These are phyloP conservation scores for Xerocomellus intermedius DNA, from an alignment of 768 basidiomycete species.

Conservation along the genomic window DNA sequence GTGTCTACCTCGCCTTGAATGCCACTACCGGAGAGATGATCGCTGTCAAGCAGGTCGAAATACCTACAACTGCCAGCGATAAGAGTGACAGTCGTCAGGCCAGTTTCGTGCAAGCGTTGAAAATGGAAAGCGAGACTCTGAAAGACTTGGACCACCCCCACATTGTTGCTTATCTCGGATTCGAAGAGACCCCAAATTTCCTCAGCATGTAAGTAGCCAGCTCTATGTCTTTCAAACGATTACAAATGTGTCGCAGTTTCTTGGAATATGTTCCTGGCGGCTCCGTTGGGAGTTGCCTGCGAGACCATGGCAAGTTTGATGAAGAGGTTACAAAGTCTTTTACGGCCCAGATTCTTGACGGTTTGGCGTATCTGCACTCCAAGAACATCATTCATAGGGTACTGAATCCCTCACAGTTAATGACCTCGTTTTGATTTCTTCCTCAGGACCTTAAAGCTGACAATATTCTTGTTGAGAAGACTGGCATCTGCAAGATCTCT, in stretches of 20 bases:
- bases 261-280: slow-evolving; percentile 99
- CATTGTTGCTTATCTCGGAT: slow-evolving; percentile 96
- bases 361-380: slow-evolving; percentile 90
- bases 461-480: slow-evolving; percentile 93
- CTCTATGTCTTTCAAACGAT: background rate
- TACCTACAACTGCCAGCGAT: slow-evolving; percentile 89
- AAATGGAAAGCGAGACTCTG: slow-evolving; percentile 93
- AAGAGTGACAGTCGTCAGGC: slow-evolving; percentile 83
- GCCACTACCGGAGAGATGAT: slow-evolving; percentile 98
- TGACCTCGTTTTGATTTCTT: slow-evolving; percentile 6
- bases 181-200: slow-evolving; percentile 84
- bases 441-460: slow-evolving; percentile 92
- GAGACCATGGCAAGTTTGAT: slow-evolving; percentile 90
- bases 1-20: slow-evolving; percentile 94
- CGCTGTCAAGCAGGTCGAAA: slow-evolving; percentile 98
- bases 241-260: slow-evolving; percentile 58
- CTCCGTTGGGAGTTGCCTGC: slow-evolving; percentile 85
- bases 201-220: slow-evolving; percentile 78
- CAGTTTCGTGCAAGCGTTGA: slow-evolving; percentile 86
- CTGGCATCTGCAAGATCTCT: slow-evolving; percentile 94
- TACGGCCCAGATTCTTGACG: slow-evolving; percentile 86
- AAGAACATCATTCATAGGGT: slow-evolving; percentile 92
- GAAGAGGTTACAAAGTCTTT: slow-evolving; percentile 93
- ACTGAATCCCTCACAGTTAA: slow-evolving; percentile 19
- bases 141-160: slow-evolving; percentile 97